Evolutionary conservation across 2,329 filamentous ascomycete genomes (phyloP).

Genomic region (Sporothrix humicola): DNA sequence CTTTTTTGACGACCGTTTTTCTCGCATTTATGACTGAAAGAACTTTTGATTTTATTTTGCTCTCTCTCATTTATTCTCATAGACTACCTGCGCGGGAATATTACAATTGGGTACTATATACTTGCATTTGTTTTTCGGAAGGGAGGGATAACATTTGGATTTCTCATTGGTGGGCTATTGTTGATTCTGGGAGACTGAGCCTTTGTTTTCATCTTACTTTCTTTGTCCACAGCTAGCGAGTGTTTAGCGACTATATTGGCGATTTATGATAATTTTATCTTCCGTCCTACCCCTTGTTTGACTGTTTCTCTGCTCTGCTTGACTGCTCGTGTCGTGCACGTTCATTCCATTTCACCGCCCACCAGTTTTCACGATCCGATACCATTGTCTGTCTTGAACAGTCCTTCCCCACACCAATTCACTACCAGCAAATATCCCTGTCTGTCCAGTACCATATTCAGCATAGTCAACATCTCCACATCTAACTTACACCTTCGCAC

Average conservation of each 20-base stretch:
- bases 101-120: not conserved
- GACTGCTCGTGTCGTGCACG: not conserved
- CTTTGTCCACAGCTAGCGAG: conserved; percentile 14
- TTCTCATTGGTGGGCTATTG: not conserved
- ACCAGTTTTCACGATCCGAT: not conserved
- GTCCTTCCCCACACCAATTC: not conserved
- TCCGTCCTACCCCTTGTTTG: not conserved
- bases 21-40: not conserved
- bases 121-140: not conserved
- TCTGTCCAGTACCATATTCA: not conserved
- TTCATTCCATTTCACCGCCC: not conserved
- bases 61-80: not conserved
- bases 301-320: too few species aligned
- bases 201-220: not conserved
- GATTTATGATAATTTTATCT: not conserved
- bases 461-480: not conserved
- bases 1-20: not conserved
- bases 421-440: not conserved
- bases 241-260: not conserved
- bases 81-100: not conserved
- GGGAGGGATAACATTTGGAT: not conserved
- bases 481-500: not conserved
- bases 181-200: not conserved
- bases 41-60: not conserved
- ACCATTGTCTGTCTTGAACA: not conserved